A percentile compares a stretch with the other conserved stretches of the same genome.
Evolutionary conservation across 2,329 filamentous ascomycete species (phyloP).

Genomic region (Paecilomyces sp.): DNA sequence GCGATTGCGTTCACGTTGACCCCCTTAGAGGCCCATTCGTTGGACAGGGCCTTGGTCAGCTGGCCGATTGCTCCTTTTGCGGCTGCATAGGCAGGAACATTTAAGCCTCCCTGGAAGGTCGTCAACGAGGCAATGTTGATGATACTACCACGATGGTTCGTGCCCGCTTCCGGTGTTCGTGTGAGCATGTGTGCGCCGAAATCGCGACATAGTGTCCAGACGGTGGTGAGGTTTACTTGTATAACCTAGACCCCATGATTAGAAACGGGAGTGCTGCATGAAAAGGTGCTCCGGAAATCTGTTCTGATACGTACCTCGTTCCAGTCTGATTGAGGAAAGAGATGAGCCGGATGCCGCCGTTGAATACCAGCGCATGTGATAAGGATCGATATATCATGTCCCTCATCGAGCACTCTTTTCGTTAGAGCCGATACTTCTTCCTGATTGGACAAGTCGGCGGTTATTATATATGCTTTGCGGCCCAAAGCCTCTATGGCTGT

Average conservation of each 20-base stretch:
- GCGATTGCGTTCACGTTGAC: constrained; percentile 84
- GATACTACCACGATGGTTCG: constrained; percentile 41
- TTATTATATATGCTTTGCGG: constrained; percentile 35
- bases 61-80: constrained; percentile 80
- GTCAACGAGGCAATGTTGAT: constrained; percentile 81
- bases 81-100: constrained; percentile 80
- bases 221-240: constrained; percentile 77
- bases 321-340: constrained; percentile 73
- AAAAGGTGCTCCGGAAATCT: too few species aligned
- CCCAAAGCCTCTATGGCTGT: constrained; percentile 34
- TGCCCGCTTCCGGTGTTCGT: constrained; percentile 18
- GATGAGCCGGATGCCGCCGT: constrained; percentile 64
- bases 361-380: constrained; percentile 87
- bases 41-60: constrained; percentile 75
- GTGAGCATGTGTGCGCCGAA: constrained; percentile 27
- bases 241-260: constrained; percentile 49
- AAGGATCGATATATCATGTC: constrained; percentile 64
- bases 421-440: constrained; percentile 34
- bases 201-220: constrained; percentile 54
- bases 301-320: constrained; percentile 46
- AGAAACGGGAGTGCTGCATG: neutral
- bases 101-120: constrained; percentile 79
- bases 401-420: constrained; percentile 30
- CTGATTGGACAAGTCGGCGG: constrained; percentile 37
- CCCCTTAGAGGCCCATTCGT: constrained; percentile 76